Evolutionary conservation across 2,329 filamentous ascomycete species (phyloP), one percentile per base, ranked within the genome.

Genomic region (Diaporthe caulivora): DNA sequence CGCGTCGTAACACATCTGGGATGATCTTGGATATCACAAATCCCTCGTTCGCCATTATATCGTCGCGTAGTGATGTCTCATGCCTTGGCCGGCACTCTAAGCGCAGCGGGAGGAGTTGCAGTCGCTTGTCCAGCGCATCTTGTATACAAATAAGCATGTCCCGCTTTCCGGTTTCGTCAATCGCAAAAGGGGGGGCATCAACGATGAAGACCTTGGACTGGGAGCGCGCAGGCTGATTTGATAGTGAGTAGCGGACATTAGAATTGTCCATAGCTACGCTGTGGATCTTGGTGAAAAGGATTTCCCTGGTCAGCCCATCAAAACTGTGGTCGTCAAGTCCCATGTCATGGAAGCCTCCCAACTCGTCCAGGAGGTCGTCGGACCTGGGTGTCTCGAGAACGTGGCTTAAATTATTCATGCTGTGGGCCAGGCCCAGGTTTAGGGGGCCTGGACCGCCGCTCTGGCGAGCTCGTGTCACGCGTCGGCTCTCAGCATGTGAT

Each of bases 331-430:
- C 92, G 70, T 93, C 91, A 29, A 94, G 85, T 1, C 90, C 92
- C 90, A 94, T 93, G 74, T 87, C 93, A 77, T 92, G 88, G 71
- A 94, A 91, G 0, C 91, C 92, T 76, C 94, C 92, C 21, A 93
- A 82, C 74, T 93, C 91, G 75, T 95, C 92, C 2, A 95, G 84
- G 1, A 94, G 84, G 54, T 89, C 88, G 78, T 95, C 93, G 60
- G 94, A 87, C 18, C 18, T 62, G 3, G 69, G 69, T 13, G 71
- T 53, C 21, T 60, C 62, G 2, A 65, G 0, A 92, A 92, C 2
- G 90, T 89, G 92, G 26, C 93, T 83, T 73, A 93, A 88, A 78
- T 91, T 93, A 71, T 90, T 90, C 42, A 81, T 78, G 75, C 79
- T 80, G 24, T 84, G 84, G 17, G 67, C 26, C 5, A 47, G 31